Conservation (phyloP, 2,329 filamentous ascomycete species). For the Calonectria pauciramosa region DNA sequence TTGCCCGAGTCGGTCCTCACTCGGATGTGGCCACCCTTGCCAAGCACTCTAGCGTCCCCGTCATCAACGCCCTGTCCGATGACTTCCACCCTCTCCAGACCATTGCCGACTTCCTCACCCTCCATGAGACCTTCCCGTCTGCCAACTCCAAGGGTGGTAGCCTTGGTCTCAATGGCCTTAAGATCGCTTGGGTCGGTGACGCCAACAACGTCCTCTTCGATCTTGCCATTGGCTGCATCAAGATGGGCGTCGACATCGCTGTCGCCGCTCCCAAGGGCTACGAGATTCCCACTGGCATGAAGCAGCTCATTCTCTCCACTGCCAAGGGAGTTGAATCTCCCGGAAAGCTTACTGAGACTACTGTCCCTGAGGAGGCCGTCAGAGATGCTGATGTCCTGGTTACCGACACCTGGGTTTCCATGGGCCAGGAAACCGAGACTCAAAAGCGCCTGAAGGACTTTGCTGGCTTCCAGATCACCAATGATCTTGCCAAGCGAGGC, state of each 20-base stretch:
- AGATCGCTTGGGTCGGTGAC: conserved; percentile 96
- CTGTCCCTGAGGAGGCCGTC: conserved; percentile 85
- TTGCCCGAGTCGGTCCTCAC: conserved; percentile 83
- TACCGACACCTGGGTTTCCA: conserved; percentile 98
- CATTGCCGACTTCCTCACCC: conserved; percentile 93
- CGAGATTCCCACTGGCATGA: conserved; percentile 82
- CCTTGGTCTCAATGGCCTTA: conserved; percentile 84
- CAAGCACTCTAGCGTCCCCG: conserved; percentile 80
- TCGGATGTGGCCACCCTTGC: conserved; percentile 80
- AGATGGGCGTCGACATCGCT: conserved; percentile 87
- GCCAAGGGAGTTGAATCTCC: conserved; percentile 68
- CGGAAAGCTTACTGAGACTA: conserved; percentile 81
- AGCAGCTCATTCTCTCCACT: conserved; percentile 76
- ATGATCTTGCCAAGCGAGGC: conserved; percentile 84
- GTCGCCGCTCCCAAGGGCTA: conserved; percentile 91
- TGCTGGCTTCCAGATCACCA: conserved; percentile 90
- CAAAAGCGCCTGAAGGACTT: conserved; percentile 85
- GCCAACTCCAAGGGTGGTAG: conserved; percentile 52
- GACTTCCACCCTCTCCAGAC: conserved; percentile 95
- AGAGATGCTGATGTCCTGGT: conserved; percentile 90
- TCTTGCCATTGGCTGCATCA: conserved; percentile 87
- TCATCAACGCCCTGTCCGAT: conserved; percentile 90
- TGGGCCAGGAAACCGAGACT: conserved; percentile 94
- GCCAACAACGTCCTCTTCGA: conserved; percentile 98
- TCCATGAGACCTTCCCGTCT: conserved; percentile 81